Evolutionary conservation across 805 yeast species (phyloP).

Genomic region (Saccharomycopsis selenospora): DNA sequence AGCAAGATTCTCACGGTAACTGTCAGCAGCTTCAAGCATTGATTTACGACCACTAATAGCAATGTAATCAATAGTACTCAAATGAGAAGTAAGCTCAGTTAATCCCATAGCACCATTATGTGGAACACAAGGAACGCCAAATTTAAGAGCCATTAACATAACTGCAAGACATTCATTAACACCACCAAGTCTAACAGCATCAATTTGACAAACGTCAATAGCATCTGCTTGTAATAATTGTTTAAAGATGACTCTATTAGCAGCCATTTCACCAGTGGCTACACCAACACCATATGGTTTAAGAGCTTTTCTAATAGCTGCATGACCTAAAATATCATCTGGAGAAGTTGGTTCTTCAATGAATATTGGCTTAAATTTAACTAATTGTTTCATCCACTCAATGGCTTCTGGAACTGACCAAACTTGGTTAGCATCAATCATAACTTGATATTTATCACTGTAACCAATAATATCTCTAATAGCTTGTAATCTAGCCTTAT

Average conservation of each 20-base stretch:
- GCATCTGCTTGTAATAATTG: constrained; percentile 25
- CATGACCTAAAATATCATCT: constrained; percentile 28
- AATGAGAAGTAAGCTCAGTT: constrained; percentile 24
- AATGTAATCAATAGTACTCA: constrained; percentile 24
- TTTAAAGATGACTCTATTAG: constrained; percentile 25
- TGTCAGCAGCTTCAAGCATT: constrained; percentile 23
- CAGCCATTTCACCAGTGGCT: constrained; percentile 27
- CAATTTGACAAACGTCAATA: constrained; percentile 25
- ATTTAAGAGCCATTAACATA: constrained; percentile 23
- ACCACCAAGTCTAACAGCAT: constrained; percentile 24
- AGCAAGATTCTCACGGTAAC: constrained; percentile 23
- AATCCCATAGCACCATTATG: constrained; percentile 26
- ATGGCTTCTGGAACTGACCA: constrained; percentile 26
- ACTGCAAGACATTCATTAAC: constrained; percentile 25
- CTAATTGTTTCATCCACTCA: constrained; percentile 23
- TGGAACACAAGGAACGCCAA: constrained; percentile 24
- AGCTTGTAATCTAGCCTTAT: constrained; percentile 29
- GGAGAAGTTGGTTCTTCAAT: constrained; percentile 31
- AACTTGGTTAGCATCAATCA: constrained; percentile 27
- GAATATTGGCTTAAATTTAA: constrained; percentile 24
- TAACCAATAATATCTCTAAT: constrained; percentile 36
- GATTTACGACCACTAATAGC: constrained; percentile 22
- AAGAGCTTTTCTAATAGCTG: constrained; percentile 23
- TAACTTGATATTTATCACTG: constrained; percentile 20
- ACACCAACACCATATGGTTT: constrained; percentile 23